Evolutionary conservation across 768 basidiomycete species (phyloP), one percentile per base, ranked within the genome.

Genomic region (Pleurotus tuoliensis): DNA sequence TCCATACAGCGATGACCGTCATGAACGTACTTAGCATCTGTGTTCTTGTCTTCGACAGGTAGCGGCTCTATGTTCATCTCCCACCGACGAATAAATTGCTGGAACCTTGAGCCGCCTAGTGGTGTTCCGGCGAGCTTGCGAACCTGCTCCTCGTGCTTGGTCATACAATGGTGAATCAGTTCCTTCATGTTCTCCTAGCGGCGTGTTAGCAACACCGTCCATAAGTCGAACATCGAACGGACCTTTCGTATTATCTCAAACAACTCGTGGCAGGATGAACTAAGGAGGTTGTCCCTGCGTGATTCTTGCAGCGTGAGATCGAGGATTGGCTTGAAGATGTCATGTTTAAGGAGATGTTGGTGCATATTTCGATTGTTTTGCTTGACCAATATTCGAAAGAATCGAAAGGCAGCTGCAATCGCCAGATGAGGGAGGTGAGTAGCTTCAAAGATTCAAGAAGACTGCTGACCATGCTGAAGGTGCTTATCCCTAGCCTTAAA

Each of bases 211-310:
- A 5, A 9, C 22, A 11, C 22, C 4, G 12, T 47, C n/a, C 7
- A 11, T 22, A 5, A 49, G 47, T 50, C 13, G 20, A 37, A 6
- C 27, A 55, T 39, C 8, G n/a, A 16, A 71, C 82, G 60, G 59
- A 95, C 94, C 74, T 84, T 82, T 55, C 94, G 86, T 70, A 98
- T 90, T 62, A 83, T 81, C 63, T 99, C 97, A 64, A 98, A 94
- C 60, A 91, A 90, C 69, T 98, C 97, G 69, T 97, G 88, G 76
- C 94, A 98, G 39, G 94, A 92, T 64, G 94, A 94, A 63, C 88
- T 91, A 55, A 99, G 76, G 59, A 99, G 79, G 72, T 95, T 99
- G 69, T 99, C 97, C 57, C 92, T 80, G 53, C 80, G 76, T 34
- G 90, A 88, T 71, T 97, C 95, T 59, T 83, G 82, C 25, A 88